Base-by-base conservation (phyloP, 768 basidiomycete species). In the Saitozyma sp. region DNA sequence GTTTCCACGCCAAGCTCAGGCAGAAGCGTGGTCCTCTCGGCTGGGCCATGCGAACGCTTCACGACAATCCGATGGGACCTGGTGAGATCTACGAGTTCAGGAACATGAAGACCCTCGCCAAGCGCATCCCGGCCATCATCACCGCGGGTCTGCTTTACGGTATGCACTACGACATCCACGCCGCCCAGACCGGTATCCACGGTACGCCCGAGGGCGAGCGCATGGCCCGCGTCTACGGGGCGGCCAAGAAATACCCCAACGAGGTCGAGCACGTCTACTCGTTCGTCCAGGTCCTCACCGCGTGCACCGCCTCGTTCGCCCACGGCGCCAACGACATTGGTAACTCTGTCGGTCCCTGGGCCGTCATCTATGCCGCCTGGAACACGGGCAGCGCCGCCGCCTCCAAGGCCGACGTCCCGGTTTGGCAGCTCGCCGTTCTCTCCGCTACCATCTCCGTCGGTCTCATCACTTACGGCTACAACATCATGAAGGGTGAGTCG, bases 311-410 rank as follows among this genome's bases (percentile, higher is more conserved):
- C 41, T 81, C 80, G 3, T 82, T 82, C 66, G 82, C 82, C 4
- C 82, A 83, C 70, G 82, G 82, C 14, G 73, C 81, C 64, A 82
- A 82, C 75, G 82, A 82, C 58, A 65, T 80, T 45, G 68, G 74
- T 43, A 80, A 80, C 66, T 77, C 78, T 48, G 67, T 78, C 57
- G 77, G 78, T 46, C 80, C 80, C 13, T 81, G 71, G 71, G 77
- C 81, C 9, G 80, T 79, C 56, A 82, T 81, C 67, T 81, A 78
- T 72, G 56, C 68, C n/a, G 76, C 77, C 43, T 82, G 82, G 82
- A 50, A 52, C 0, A 68, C 75, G n/a, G 72, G 68, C 0, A 57
- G 63, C 14, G 63, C 79, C 39, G 62, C 73, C 1, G 63, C 63
- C 10, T 57, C 74, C 49, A 78, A 80, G 42, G 66, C 75, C 1